phyloP scores from a whole-genome alignment of 2,329 filamentous ascomycete genomes.

The Geosmithia flava region DNA sequence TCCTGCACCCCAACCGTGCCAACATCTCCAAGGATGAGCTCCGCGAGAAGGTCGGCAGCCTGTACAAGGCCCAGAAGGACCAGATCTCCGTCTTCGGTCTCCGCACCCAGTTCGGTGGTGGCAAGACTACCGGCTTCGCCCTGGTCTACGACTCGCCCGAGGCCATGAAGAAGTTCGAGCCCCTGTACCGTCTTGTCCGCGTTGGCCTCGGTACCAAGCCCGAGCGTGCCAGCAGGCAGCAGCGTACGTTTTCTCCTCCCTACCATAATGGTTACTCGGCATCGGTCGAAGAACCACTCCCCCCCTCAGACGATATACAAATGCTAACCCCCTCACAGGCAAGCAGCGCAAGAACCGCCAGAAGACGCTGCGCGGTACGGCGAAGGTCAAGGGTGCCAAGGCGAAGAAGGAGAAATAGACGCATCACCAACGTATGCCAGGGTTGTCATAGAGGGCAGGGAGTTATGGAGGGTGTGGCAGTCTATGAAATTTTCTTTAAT shows the following conservation, averaged over 20 bases:
- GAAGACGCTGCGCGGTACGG: slow-evolving; percentile 96
- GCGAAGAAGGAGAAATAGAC: slow-evolving; percentile 89
- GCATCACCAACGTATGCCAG: slow-evolving; percentile 15
- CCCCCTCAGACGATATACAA: background rate
- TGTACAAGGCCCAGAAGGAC: slow-evolving; percentile 98
- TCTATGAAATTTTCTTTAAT: background rate
- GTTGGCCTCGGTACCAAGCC: slow-evolving; percentile 88
- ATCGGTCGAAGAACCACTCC: background rate
- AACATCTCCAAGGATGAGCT: slow-evolving; percentile 99
- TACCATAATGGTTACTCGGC: background rate
- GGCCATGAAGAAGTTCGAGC: slow-evolving; percentile 99
- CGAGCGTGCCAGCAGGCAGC: slow-evolving; percentile 96
- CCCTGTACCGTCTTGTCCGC: slow-evolving; percentile 90
- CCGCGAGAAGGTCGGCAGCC: slow-evolving; percentile 80
- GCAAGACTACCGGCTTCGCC: slow-evolving; percentile 98
- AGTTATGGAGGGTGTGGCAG: background rate
- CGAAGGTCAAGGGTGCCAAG: slow-evolving; percentile 93
- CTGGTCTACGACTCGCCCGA: slow-evolving; percentile 97
- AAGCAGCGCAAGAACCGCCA: slow-evolving; percentile 99
- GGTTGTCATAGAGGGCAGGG: background rate
- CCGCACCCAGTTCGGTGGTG: slow-evolving; percentile 97
- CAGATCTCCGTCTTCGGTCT: slow-evolving; percentile 97
- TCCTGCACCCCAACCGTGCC: slow-evolving; percentile 96
- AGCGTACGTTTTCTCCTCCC: slow-evolving; percentile 61
- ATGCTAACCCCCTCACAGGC: slow-evolving; percentile 43